Evolutionary conservation across 2,329 filamentous ascomycete species (phyloP).

Genomic region (Passalora sequoiae): DNA sequence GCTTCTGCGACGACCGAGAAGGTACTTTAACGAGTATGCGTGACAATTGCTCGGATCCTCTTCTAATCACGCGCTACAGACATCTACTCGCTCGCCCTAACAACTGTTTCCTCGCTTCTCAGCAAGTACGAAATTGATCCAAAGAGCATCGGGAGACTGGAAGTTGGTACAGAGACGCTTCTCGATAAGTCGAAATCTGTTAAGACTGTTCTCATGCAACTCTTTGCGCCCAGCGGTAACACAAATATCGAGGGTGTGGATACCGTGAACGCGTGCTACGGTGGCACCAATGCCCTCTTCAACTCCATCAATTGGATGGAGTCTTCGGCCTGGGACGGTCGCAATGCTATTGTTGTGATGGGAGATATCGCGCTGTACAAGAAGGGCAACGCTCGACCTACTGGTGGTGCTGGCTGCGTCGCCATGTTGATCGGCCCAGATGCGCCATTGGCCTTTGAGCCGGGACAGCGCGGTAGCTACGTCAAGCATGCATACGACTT

Average conservation of each 20-base stretch:
- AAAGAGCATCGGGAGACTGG: constrained; percentile 47
- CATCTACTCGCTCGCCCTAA: constrained; percentile 51
- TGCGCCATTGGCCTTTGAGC: constrained; percentile 47
- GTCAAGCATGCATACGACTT: constrained; percentile 51
- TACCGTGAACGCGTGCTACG: constrained; percentile 52
- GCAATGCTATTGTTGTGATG: constrained; percentile 49
- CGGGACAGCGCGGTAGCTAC: constrained; percentile 48
- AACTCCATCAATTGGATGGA: constrained; percentile 52
- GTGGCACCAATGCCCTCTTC: constrained; percentile 52
- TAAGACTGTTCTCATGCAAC: constrained; percentile 51
- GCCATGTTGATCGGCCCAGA: constrained; percentile 51
- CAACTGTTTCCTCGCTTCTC: constrained; percentile 48
- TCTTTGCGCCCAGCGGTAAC: constrained; percentile 49
- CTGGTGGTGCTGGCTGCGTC: constrained; percentile 50
- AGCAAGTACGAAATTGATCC: constrained; percentile 51
- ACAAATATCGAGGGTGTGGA: constrained; percentile 51
- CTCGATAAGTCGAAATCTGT: constrained; percentile 54
- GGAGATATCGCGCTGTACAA: constrained; percentile 53
- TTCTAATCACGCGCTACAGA: too few species aligned
- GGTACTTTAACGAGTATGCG: constrained; percentile 30
- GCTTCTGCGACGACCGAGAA: constrained; percentile 52
- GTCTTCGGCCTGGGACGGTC: constrained; percentile 51
- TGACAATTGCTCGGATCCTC: too few species aligned
- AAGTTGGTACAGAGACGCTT: constrained; percentile 51
- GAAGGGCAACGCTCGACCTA: constrained; percentile 50